Base-by-base conservation (phyloP, 1,139 yeast species). In the Candida glucosophila region DNA sequence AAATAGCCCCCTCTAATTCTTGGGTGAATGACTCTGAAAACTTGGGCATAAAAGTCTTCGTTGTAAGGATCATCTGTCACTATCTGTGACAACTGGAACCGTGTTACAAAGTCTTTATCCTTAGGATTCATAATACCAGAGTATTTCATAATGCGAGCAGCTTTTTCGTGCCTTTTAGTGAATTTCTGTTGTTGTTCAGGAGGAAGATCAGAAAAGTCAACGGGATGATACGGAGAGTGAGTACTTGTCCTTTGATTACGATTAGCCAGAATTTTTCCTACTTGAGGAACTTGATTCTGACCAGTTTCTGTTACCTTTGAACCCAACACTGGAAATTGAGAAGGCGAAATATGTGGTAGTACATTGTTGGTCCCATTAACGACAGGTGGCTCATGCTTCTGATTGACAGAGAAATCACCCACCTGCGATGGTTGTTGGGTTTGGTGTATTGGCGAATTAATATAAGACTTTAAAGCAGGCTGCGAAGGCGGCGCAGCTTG, bases 11-110 rank as follows among this genome's bases (percentile, higher is more conserved):
- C 57, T 58, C 63, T 41, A 38, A 75, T 63, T 47, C 78, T 65
- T 15, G 72, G 71, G 40, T 71, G 92, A 45, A 90, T 73, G 24
- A 90, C 86, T 47, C 88, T 82, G 57, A 75, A 83, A 21, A 92
- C 96, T 53, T 90, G 97, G 44, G 82, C 86, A 50, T 90, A 90
- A 46, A 90, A 92, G 58, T 92, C 98, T 52, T 90, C 98, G 45
- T 85, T 86, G 52, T 82, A 85, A 7, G 98, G 98, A 52, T 92
- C 98, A 31, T 88, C 97, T 12, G 96, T 82, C 23, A 90, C 96
- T 55, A 90, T 81, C 49, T 88, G 96, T 24, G 95, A 86, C 37
- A 90, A 68, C 55, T 92, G 98, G 48, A 88, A 80, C 49, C 96
- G 72, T 26, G 95, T 83, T 28, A 90, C 90, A 46, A 85, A 86